Evolutionary conservation across 2,329 filamentous ascomycete genomes (phyloP), one percentile per base, ranked within the genome.

Genomic region (Hypoxylon sp.): DNA sequence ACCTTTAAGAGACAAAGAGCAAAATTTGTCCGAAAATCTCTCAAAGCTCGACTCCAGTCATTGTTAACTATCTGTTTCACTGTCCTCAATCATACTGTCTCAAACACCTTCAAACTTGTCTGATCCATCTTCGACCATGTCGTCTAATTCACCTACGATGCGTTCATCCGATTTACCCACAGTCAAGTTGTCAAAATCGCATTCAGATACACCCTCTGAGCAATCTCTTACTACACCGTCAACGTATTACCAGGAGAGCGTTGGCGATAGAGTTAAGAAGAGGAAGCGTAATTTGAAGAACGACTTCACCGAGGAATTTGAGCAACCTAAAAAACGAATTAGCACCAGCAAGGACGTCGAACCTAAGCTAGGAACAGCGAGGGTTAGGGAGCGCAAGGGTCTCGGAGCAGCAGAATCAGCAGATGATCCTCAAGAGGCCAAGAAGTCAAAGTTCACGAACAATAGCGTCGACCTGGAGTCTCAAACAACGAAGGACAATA

Each of bases 231-330:
- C 6, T 14, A 4, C 13, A 3, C 19, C 51, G 23, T 10, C 51
- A 5, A 28, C 17, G 7, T 7, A 55, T n/a, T 19, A 25, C 17
- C 23, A 34, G 3, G 48, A 34, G 32, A 19, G 9, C n/a, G 21
- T 52, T 36, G 25, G 21, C 21, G 10, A 38, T 14, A n/a, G 30
- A 19, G 28, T n/a, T 2, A 52, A 36, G 17, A 52, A 52, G 32
- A 52, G 50, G 19, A 52, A 52, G 28, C 41, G 17, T 36, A 14
- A 14, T 25, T 25, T 34, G 25, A 21, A 36, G n/a, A 41, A 48
- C 25, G 41, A 14, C 21, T 38, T 6, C 13, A 6, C 34, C 14
- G 14, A 38, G 34, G 34, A n/a, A 3, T 5, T 14, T 1, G 13
- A 38, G 34, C 5, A 13, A 5, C 14, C 34, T 38, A 38, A 38